Evolutionary conservation across 2,329 filamentous ascomycete genomes (phyloP).

Genomic region (Stagonosporopsis cucurbitacearum): DNA sequence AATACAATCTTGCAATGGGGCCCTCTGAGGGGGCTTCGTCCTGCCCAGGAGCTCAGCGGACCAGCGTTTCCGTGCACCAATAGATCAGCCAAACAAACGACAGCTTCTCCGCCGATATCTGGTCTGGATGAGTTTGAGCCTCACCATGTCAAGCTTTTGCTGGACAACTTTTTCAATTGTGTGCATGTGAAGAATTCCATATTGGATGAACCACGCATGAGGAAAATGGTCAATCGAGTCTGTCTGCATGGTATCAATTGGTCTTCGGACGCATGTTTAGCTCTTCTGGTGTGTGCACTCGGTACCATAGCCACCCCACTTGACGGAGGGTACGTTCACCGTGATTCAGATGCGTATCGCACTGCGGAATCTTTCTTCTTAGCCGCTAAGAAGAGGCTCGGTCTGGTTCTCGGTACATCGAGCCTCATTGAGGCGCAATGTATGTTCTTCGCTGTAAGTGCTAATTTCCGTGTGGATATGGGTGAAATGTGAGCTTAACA

Average conservation of each 20-base stretch:
- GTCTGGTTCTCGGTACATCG: slow-evolving; percentile 4
- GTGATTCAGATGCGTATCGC: slow-evolving; percentile 12
- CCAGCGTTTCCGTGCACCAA: slow-evolving; percentile 3
- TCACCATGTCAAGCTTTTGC: slow-evolving; percentile 1
- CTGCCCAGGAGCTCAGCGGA: background rate
- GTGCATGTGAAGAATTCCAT: slow-evolving; percentile 16
- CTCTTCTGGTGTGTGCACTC: slow-evolving; percentile 17
- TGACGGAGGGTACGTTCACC: background rate
- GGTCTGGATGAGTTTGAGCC: slow-evolving; percentile 4
- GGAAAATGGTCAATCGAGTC: slow-evolving; percentile 7
- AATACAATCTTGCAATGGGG: slow-evolving; percentile 3
- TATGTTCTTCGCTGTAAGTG: slow-evolving; percentile 11
- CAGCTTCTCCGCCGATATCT: slow-evolving; percentile 1
- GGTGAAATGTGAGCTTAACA: background rate
- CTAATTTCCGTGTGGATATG: no score
- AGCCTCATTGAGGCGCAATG: slow-evolving; percentile 11
- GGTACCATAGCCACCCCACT: slow-evolving; percentile 16
- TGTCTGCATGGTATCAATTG: slow-evolving; percentile 18
- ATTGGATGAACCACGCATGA: slow-evolving; percentile 5
- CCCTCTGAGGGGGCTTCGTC: background rate
- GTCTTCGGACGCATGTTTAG: slow-evolving; percentile 17
- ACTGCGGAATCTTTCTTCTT: slow-evolving; percentile 9
- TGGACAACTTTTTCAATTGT: slow-evolving; percentile 10
- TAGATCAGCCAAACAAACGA: background rate
- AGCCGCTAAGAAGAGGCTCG: slow-evolving; percentile 8